Evolutionary conservation across 2,329 filamentous ascomycete species (phyloP).

Genomic region (Botryotinia calthae): DNA sequence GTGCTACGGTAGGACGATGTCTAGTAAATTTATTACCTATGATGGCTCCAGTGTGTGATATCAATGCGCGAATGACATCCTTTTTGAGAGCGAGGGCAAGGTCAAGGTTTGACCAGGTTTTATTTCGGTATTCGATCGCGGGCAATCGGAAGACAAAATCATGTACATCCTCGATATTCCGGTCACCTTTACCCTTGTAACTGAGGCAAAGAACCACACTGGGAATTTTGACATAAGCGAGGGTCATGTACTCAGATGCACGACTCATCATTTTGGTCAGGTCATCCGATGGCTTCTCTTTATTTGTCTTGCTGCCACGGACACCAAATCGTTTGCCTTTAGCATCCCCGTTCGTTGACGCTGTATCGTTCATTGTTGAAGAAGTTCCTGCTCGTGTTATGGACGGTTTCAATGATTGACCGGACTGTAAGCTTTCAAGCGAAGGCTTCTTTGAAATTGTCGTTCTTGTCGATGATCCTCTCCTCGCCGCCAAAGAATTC

Average conservation of each 20-base stretch:
- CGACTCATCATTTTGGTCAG: constrained; percentile 94
- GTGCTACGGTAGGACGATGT: constrained; percentile 76
- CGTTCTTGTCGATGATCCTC: constrained; percentile 26
- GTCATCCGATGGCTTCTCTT: constrained; percentile 75
- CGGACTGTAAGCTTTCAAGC: constrained; percentile 36
- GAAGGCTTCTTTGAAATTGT: constrained; percentile 36
- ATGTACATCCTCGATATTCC: constrained; percentile 95
- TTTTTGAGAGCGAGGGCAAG: constrained; percentile 90
- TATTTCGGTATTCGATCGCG: constrained; percentile 93
- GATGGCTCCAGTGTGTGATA: constrained; percentile 93
- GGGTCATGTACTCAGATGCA: constrained; percentile 95
- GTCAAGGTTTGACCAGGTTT: constrained; percentile 98
- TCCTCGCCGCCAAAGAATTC: constrained; percentile 27
- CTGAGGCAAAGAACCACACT: constrained; percentile 93
- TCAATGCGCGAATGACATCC: constrained; percentile 87
- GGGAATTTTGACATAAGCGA: constrained; percentile 91
- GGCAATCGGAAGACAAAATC: constrained; percentile 96
- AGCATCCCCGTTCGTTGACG: constrained; percentile 34
- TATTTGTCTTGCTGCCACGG: constrained; percentile 48
- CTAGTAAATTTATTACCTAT: constrained; percentile 96
- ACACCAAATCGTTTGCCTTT: constrained; percentile 54
- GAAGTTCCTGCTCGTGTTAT: constrained; percentile 32
- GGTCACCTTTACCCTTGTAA: constrained; percentile 93
- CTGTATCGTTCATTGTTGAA: constrained; percentile 28
- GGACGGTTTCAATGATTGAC: constrained; percentile 30